phyloP scores from a whole-genome alignment of 1,284 basidiomycete species.

The Tilletiaria anomala region DNA sequence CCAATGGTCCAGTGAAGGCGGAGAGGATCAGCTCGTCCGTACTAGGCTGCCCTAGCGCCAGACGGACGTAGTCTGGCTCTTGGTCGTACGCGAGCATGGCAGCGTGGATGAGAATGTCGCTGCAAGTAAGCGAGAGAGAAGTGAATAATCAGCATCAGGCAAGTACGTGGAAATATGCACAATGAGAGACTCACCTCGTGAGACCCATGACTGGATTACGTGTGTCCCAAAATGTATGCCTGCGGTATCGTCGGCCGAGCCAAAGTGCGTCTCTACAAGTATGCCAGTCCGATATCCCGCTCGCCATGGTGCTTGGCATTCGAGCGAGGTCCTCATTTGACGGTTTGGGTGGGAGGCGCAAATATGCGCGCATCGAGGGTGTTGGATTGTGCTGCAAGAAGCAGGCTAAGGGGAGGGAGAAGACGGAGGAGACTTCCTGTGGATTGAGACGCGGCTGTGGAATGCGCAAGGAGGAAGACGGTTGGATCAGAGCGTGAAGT shows the following conservation, averaged over 20 bases:
- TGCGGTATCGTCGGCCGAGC: slow-evolving; percentile 16
- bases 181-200: slow-evolving; percentile 13
- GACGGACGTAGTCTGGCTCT: slow-evolving; percentile 8
- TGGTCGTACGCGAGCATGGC: slow-evolving; percentile 19
- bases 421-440: slow-evolving; percentile 21
- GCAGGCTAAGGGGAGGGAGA: slow-evolving; percentile 24
- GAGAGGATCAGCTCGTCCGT: slow-evolving; percentile 15
- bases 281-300: slow-evolving; percentile 31
- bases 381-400: slow-evolving; percentile 26
- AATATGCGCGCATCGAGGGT: slow-evolving; percentile 4
- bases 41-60: slow-evolving; percentile 10
- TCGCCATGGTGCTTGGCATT: slow-evolving; percentile 18
- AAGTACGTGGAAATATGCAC: background rate
- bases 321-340: slow-evolving; percentile 10
- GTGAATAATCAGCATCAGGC: background rate
- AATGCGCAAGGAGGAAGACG: background rate
- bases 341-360: slow-evolving; percentile 10
- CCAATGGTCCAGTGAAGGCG: slow-evolving; percentile 22
- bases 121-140: background rate
- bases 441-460: slow-evolving; percentile 15
- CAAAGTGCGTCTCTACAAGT: slow-evolving; percentile 27
- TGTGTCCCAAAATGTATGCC: slow-evolving; percentile 33
- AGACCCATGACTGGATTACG: slow-evolving; percentile 31
- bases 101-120: slow-evolving; percentile 30
- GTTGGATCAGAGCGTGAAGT: background rate